Evolutionary conservation across 2,329 filamentous ascomycete species (phyloP), one percentile per base, ranked within the genome.

Genomic region (Xylaria digitata): DNA sequence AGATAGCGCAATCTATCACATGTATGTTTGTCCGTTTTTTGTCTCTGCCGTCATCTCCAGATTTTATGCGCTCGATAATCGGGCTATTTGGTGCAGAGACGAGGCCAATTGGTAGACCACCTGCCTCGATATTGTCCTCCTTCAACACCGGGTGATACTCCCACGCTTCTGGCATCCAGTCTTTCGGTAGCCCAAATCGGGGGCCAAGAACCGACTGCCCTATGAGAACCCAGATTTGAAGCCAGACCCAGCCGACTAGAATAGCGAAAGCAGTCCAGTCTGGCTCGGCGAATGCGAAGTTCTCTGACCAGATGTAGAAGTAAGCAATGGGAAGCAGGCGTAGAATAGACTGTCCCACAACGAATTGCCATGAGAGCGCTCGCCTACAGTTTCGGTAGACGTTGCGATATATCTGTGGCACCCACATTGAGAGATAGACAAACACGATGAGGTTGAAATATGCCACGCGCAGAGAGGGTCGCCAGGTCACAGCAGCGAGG

Each of bases 141-240:
- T 93, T 88, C 23, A 99, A 84, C 2, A 97, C 85, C 0, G 94
- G 95, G 78, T 99, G 95, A 77, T 99, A 99, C 76, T 99, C 95
- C 86, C 97, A 99, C 0, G 92, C 92, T 63, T 89, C 86, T n/a
- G 88, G 86, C 67, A 84, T 82, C 88, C 88, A 90, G 57, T 87
- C 85, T 50, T 87, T 85, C 1, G 90, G 90, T 0, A 98, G 81
- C 61, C 94, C 93, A 81, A 96, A 95, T n/a, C 96, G 85, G 1
- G 95, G 93, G 0, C 96, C 95, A 3, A 98, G 82, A 15, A 97
- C 84, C 71, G 95, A 92, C 82, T 99, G 96, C 48, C 88, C 90
- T 0, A 84, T 88, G n/a, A 99, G 84, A 7, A 92, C 76, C 77
- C 92, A 87, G 26, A 96, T 86, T 79, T 99, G 96, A 13, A 94